phyloP scores from a whole-genome alignment of 2,329 filamentous ascomycete genomes.

The Scedosporium boydii region DNA sequence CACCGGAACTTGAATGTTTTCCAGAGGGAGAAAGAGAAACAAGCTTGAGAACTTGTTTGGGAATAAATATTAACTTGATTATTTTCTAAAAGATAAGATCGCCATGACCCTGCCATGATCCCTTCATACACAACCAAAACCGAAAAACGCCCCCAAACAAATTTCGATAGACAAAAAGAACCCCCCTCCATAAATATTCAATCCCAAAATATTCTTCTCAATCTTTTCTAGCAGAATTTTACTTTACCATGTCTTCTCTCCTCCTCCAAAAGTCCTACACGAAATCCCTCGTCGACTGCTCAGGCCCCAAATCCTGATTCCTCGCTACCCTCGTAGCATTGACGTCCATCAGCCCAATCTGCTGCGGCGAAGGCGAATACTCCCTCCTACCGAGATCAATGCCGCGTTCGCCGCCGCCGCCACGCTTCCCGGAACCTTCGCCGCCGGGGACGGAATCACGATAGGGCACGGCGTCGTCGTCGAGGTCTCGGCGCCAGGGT shows the following conservation, averaged over 20 bases:
- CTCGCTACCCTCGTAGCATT: background rate
- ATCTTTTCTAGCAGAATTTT: background rate
- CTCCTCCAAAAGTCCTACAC: background rate
- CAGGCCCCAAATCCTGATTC: background rate
- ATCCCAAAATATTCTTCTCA: background rate
- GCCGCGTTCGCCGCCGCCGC: background rate
- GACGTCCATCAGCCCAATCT: slow-evolving; percentile 5
- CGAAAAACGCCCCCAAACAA: background rate
- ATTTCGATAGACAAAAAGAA: background rate
- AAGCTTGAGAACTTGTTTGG: background rate
- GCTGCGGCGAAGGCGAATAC: slow-evolving; percentile 1
- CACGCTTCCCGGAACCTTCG: background rate
- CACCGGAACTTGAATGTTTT: background rate
- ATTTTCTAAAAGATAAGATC: background rate
- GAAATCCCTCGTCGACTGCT: slow-evolving; percentile 4
- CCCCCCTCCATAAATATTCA: background rate
- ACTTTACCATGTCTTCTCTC: background rate
- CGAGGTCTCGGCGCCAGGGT: background rate
- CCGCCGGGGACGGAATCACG: background rate
- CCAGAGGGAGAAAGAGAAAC: background rate
- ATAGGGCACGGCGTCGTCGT: background rate
- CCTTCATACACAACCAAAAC: background rate
- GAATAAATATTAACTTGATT: background rate
- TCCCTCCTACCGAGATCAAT: background rate
- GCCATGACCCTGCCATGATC: background rate